Base-by-base conservation (phyloP, 306 rosid species). In the Boehmeria nivea region DNA sequence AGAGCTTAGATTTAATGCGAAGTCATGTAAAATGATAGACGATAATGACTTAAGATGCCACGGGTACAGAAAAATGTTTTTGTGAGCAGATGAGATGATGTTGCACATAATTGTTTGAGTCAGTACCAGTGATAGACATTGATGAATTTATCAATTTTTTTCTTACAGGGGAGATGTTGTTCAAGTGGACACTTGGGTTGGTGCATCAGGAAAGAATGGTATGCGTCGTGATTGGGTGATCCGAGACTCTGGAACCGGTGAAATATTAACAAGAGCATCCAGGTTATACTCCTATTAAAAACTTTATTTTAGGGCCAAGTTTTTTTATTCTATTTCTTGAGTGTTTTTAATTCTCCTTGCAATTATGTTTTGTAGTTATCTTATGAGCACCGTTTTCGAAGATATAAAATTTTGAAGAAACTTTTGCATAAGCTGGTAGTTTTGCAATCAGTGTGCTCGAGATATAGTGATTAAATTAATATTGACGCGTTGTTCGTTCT, bases 191-290 rank as follows among this genome's bases (percentile, higher is more conserved):
- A 87, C 96, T 61, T 87, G 94, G 95, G 99, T 85, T 56, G 75
- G 89, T 73, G 77, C 74, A 59, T 87, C 95, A 1, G 99, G 99
- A 63, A 93, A 87, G 71, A 85, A 93, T 77, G 94, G 96, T 34
- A 88, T 93, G 99, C 95, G 94, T 12, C 99, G 99, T 57, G 96
- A 93, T 79, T 93, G 99, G 99, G 78, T 85, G 40, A 61, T 93
- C 66, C 74, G 84, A 2, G 95, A 93, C 73, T 73, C 71, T 53
- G 77, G 59, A 60, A 83, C 96, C 61, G 96, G 99, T 37, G 84
- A 85, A 69, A 76, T 59, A 16, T 48, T 93, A 65, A 87, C 95
- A 14, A 85, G 90, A 76, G 99, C 99, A 66, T 83, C 99, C 53
- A 93, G 99, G 96, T 91, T 72, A 19, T 28, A 43, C 19, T 36